A percentile compares a stretch with the other conserved stretches of the same genome.
Evolutionary conservation across 2,329 filamentous ascomycete genomes (phyloP).

Genomic region (Pyrenophora seminiperda): DNA sequence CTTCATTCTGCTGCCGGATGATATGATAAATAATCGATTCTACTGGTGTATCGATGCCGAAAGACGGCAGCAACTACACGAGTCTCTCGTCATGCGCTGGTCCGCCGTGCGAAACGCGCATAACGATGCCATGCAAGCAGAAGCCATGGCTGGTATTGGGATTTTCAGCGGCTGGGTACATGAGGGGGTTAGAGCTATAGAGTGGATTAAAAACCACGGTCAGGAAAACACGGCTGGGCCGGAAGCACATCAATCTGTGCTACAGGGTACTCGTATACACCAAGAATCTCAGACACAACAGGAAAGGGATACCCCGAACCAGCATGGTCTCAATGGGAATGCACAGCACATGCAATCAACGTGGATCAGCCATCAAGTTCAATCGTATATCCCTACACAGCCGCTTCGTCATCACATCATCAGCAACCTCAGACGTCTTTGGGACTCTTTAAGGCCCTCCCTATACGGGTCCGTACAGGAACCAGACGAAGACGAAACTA

Average conservation of each 20-base stretch:
- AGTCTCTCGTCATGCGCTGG: conserved; percentile 1
- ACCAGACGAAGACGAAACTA: background rate
- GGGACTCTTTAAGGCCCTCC: too few species aligned
- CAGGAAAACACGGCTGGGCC: too few species aligned
- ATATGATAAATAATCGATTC: background rate
- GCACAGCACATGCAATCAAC: too few species aligned
- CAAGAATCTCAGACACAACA: background rate
- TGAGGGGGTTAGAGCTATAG: too few species aligned
- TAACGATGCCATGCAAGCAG: background rate
- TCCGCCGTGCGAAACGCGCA: background rate
- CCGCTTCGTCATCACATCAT: too few species aligned
- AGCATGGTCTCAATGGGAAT: too few species aligned
- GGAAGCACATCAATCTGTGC: too few species aligned
- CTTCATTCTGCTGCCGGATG: background rate
- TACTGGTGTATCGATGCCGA: background rate
- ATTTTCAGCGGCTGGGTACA: background rate
- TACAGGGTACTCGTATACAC: background rate
- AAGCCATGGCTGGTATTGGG: background rate
- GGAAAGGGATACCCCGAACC: background rate
- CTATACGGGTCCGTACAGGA: background rate
- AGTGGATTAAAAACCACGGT: too few species aligned
- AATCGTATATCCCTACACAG: too few species aligned
- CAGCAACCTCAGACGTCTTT: too few species aligned
- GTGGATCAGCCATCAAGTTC: too few species aligned
- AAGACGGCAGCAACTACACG: background rate